Percentiles rank a stretch among this genome's conserved stretches.
Conservation (phyloP, 768 basidiomycete species). For the Trametes villosa region DNA sequence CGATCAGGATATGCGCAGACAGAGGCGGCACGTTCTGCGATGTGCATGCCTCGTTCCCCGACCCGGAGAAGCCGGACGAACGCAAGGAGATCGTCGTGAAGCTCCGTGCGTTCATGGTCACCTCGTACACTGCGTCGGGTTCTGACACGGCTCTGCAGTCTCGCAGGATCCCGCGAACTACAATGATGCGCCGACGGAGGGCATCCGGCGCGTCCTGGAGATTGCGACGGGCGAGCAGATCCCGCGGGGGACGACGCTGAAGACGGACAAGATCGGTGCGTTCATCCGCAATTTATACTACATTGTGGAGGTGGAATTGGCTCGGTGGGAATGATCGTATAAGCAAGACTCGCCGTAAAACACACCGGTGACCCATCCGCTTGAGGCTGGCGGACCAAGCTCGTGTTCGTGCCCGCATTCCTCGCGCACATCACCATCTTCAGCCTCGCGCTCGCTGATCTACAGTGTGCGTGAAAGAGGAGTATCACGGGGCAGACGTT, state of each 20-base stretch:
- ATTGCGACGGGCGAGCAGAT: constrained; percentile 70
- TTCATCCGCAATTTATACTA: too few species aligned
- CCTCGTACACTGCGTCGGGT: background rate
- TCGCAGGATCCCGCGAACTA: constrained; percentile 91
- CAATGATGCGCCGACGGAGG: constrained; percentile 91
- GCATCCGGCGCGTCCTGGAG: constrained; percentile 86
- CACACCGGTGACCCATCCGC: too few species aligned
- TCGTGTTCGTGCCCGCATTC: too few species aligned
- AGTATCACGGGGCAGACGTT: too few species aligned
- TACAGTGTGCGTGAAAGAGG: too few species aligned
- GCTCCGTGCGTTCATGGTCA: constrained; percentile 56
- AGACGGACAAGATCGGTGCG: constrained; percentile 82
- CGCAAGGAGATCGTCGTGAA: constrained; percentile 89
- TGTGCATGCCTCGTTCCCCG: constrained; percentile 84
- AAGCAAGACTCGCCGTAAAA: too few species aligned
- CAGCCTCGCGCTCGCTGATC: too few species aligned
- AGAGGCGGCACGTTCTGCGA: constrained; percentile 94
- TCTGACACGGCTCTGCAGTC: constrained; percentile 48
- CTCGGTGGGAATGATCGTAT: too few species aligned
- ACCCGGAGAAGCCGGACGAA: constrained; percentile 60
- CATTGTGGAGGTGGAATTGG: too few species aligned
- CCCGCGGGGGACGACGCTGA: constrained; percentile 64
- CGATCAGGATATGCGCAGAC: constrained; percentile 85
- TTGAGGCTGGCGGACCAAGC: too few species aligned
- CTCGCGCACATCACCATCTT: too few species aligned